Base-by-base conservation (phyloP, 306 rosid species). In the Glycine latifolia region DNA sequence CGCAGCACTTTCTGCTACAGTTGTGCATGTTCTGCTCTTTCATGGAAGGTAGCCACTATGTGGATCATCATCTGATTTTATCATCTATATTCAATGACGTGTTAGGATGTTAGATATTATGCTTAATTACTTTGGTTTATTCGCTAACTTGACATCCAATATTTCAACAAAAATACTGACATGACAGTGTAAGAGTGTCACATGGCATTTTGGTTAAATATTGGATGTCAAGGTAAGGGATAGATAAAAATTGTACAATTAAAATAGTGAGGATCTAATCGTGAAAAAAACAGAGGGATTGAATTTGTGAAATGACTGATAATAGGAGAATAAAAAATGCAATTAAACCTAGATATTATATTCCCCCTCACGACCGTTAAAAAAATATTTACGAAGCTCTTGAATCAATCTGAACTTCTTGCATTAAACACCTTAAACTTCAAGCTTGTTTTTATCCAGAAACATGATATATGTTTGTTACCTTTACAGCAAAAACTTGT, bases 11-110 rank as follows among this genome's bases (percentile, higher is more conserved):
- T 60, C 97, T 47, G 92, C 98, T 69, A 94, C 97, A 5, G 8
- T 94, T 58, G 72, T 94, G 53, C 98, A 94, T 71, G 94, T 93
- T 80, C 66, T 94, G 16, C 88, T 91, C 60, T 91, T 94, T 77
- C 85, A 92, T 79, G 90, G 89, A 87, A 89, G 94, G 98, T 93
- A 89, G 31, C 7, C 41, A 55, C 59, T 2, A 6, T 13, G 2
- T 26, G 31, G 33, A n/a, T 26, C 31, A 48, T 43, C 73, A 39
- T 78, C 43, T 66, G 26, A 55, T 56, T 58, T 55, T 35, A 35
- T 43, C 50, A 74, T 35, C 75, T n/a, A 49, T 39, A 7, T 61
- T 35, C 75, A 33, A 61, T 61, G 33, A 16, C 44, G 58, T 26
- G 60, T 55, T 5, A 50, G 8, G 55, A 37, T 12, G 44, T 62